Base-by-base conservation (phyloP, 2,329 filamentous ascomycete species). In the Lachnellula cervina region DNA sequence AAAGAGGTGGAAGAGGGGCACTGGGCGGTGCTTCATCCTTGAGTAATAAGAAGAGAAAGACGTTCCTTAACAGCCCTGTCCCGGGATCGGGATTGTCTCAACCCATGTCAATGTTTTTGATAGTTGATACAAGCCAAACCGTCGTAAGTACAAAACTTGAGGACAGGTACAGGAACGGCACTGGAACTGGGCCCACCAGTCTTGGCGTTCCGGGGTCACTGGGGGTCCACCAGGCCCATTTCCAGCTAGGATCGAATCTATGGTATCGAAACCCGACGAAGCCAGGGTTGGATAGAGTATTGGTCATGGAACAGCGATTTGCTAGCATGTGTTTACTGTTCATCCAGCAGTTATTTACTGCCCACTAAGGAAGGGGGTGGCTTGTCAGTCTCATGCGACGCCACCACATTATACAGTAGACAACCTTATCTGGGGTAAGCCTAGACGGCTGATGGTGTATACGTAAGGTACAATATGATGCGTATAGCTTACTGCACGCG, bases 31-130 rank as follows among this genome's bases (percentile, higher is more conserved):
- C 75, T 75, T 74, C 70, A 74, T 71, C 73, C 72, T 69, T 69
- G 72, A 74, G 73, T 76, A 68, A 79, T 79, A 79, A 78, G 74
- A 78, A 74, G 76, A 71, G 72, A 74, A 74, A 68, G 62, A 65
- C 57, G 40, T 67, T 68, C 60, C 68, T 64, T 51, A 60, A 59
- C 57, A 60, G 60, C 60, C 63, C 58, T 67, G 66, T 56, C 66
- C 59, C 59, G 66, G 66, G 61, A 44, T 67, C 65, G 65, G 65
- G 62, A 64, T 63, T 65, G 58, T 57, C 56, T 63, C 54, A 52
- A 57, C 60, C 68, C 66, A 64, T 68, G 66, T 59, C 56, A 50
- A 60, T 60, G 54, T 61, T 66, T 63, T 65, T 69, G 66, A 67
- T 68, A 69, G 62, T 65, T 69, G 66, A 67, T 68, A 69, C 66